Conservation (phyloP, 257 asterid species). For the Solanum appendiculatum region DNA sequence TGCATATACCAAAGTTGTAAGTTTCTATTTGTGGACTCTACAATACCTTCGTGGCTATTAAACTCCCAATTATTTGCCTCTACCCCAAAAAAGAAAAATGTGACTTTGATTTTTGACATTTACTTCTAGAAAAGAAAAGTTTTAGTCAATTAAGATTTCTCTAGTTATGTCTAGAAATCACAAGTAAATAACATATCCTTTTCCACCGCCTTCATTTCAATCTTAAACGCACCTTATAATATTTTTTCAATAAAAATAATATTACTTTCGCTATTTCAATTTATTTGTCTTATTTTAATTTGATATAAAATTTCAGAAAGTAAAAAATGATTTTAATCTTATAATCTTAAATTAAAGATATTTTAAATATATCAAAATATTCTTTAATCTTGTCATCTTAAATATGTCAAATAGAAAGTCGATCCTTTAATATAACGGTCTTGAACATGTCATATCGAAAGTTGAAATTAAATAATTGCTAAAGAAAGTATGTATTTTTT, state of each 20-base stretch:
- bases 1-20: too few relatives aligned
- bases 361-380: too few relatives aligned
- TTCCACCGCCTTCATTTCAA: background rate
- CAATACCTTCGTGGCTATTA: background rate
- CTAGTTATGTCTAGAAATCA: background rate
- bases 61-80: background rate
- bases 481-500: too few relatives aligned
- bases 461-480: too few relatives aligned
- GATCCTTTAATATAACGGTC: accelerated
- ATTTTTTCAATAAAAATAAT: too few relatives aligned
- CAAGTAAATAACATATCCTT: background rate
- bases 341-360: too few relatives aligned
- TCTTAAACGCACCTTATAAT: background rate
- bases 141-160: background rate
- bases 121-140: background rate
- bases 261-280: too few relatives aligned
- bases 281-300: too few relatives aligned
- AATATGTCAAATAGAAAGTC: too few relatives aligned
- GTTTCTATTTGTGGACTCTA: background rate
- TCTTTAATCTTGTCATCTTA: accelerated
- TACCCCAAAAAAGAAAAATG: background rate
- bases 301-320: too few relatives aligned
- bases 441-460: too few relatives aligned
- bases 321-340: too few relatives aligned
- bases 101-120: background rate